Evolutionary conservation across 441 rosid genomes (phyloP), one percentile per base, ranked within the genome.

Genomic region (Euphorbia schlechtendalii): DNA sequence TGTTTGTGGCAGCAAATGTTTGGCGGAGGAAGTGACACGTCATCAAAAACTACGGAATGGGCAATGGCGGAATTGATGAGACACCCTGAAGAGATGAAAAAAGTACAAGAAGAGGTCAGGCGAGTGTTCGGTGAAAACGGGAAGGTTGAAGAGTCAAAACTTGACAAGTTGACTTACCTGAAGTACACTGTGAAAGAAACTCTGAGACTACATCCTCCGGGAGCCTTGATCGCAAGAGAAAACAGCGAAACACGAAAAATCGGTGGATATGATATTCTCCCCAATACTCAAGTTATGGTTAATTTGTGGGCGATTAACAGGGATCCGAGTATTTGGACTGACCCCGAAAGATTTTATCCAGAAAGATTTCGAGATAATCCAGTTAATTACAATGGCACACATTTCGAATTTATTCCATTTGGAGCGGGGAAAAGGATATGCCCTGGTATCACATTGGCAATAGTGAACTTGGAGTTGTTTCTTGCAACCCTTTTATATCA

Each of bases 381-480:
- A 30, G n/a, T 56, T 7, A 41, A 56, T 56, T 56, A 56, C 9
- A 56, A 56, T 21, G 38, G 59, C 10, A 56, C 0, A 1, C 5
- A 28, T 56, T 7, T 11, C 2, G 40, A 56, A 15, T 27, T 56
- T 1, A 15, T 27, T 22, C 59, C 59, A 55, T 55, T 55, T 55
- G 59, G 59, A 10, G 59, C 59, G 14, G 59, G 59, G 27, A 55
- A 55, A 11, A 55, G 59, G 59, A 4, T 55, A 5, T 52, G 56
- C 22, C 46, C 46, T 41, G 46, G 46, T 15, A 41, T 41, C 3
- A 41, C 13, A 15, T 41, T 41, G 13, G 55, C 34, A 4, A 2
- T 18, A 55, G 4, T 11, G 25, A 25, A 13, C 15, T 8, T 55
- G 11, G 59, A 55, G 15, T 32, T 55, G 2, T 55, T 55, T 8